Conservation (phyloP, 2,329 filamentous ascomycete genomes). For the Xylaria sp. region DNA sequence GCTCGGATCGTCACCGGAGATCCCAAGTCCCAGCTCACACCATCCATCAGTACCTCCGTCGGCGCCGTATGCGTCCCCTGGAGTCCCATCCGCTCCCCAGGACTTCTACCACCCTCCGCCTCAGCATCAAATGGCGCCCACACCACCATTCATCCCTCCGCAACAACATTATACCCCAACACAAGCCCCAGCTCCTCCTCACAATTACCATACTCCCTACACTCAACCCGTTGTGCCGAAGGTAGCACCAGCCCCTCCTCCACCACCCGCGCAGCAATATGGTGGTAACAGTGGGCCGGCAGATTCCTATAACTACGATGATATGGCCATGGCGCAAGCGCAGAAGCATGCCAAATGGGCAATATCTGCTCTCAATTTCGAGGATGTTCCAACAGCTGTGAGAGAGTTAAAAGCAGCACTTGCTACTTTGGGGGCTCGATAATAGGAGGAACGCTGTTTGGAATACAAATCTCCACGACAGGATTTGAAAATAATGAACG, state of each 20-base stretch:
- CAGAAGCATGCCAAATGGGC: slow-evolving; percentile 98
- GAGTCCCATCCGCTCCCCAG: slow-evolving; percentile 47
- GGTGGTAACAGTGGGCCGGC: slow-evolving; percentile 42
- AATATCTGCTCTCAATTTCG: slow-evolving; percentile 95
- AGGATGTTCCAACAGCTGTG: slow-evolving; percentile 90
- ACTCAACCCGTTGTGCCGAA: slow-evolving; percentile 42
- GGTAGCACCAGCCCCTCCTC: slow-evolving; percentile 32
- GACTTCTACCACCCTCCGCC: slow-evolving; percentile 51
- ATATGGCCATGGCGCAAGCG: slow-evolving; percentile 76
- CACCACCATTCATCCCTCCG: slow-evolving; percentile 41
- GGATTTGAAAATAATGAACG: not conserved
- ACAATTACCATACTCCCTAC: slow-evolving; percentile 40
- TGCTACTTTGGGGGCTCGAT: slow-evolving; percentile 72
- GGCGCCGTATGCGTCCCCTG: slow-evolving; percentile 48
- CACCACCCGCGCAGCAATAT: slow-evolving; percentile 40
- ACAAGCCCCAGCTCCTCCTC: slow-evolving; percentile 43
- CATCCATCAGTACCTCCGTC: slow-evolving; percentile 45
- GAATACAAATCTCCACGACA: not conserved
- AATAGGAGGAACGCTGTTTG: slow-evolving; percentile 31
- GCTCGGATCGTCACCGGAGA: slow-evolving; percentile 41
- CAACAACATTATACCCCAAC: slow-evolving; percentile 40
- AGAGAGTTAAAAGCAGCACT: slow-evolving; percentile 83
- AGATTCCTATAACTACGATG: slow-evolving; percentile 67
- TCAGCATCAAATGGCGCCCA: slow-evolving; percentile 45
- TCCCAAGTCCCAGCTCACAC: slow-evolving; percentile 44